Percentiles rank a stretch among this genome's conserved stretches.
Conservation (phyloP, 1,139 yeast species). For the Torulaspora globosa region DNA sequence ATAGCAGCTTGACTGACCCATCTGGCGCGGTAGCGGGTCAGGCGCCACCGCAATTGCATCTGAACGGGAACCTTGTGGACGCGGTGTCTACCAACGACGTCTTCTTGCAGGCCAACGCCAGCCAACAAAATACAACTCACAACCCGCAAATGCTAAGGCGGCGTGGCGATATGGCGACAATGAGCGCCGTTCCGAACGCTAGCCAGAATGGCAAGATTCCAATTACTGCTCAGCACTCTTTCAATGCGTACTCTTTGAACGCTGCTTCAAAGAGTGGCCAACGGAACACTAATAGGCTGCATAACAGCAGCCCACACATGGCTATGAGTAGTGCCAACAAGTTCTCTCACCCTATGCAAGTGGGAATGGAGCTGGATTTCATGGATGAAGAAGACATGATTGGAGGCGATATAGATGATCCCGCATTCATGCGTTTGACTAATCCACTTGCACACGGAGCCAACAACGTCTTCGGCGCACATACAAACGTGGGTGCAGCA, state of each 20-base stretch:
- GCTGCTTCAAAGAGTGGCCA: conserved; percentile 14
- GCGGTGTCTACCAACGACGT: conserved; percentile 89
- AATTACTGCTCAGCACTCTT: conserved; percentile 17
- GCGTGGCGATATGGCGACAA: conserved; percentile 6
- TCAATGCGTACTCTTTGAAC: conserved; percentile 19
- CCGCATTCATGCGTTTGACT: conserved; percentile 18
- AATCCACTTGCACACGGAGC: conserved; percentile 9
- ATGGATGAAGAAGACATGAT: conserved; percentile 29
- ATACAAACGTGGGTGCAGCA: conserved; percentile 6
- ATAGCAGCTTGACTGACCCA: conserved; percentile 3
- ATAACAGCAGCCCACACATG: conserved; percentile 7
- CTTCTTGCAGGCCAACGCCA: conserved; percentile 44
- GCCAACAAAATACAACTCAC: conserved; percentile 2
- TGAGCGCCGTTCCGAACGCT: conserved; percentile 1
- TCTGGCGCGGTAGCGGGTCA: conserved; percentile 10
- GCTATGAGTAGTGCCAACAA: conserved; percentile 7
- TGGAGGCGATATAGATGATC: conserved; percentile 19
- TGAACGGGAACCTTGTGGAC: conserved; percentile 46
- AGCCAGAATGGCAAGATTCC: conserved; percentile 13
- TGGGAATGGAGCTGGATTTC: conserved; percentile 28
- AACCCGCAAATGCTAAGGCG: conserved; percentile 12
- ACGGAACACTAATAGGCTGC: conserved; percentile 7
- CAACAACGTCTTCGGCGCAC: conserved; percentile 8
- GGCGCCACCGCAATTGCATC: conserved; percentile 24
- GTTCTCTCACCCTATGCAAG: conserved; percentile 11